phyloP scores from a whole-genome alignment of 202 grass and related monocot species.

The Hordeum pubiflorum region DNA sequence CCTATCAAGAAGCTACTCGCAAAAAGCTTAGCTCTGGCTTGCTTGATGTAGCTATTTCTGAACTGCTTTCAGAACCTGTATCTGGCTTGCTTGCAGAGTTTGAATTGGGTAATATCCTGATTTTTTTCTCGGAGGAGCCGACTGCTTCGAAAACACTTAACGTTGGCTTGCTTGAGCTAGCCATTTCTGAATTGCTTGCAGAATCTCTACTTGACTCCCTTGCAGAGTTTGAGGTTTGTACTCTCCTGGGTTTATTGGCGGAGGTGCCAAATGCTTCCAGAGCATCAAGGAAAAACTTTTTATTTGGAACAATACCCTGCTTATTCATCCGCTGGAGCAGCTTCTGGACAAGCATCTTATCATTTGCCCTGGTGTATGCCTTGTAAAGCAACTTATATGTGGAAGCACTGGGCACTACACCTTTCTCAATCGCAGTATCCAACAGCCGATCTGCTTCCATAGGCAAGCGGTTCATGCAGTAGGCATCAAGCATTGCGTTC shows the following conservation, averaged over 20 bases:
- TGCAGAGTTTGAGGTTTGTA: conserved; percentile 32
- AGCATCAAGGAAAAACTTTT: conserved; percentile 85
- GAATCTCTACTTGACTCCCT: conserved; percentile 19
- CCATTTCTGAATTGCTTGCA: conserved; percentile 9
- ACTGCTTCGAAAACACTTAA: conserved; percentile 46
- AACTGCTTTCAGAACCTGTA: conserved; percentile 3
- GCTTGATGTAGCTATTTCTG: not conserved
- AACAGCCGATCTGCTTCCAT: conserved; percentile 70
- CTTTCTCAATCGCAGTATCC: conserved; percentile 50
- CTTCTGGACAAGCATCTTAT: conserved; percentile 70
- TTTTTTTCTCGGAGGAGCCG: conserved; percentile 35
- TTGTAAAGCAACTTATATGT: conserved; percentile 98
- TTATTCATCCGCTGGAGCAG: conserved; percentile 70
- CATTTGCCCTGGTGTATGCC: conserved; percentile 57
- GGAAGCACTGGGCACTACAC: conserved; percentile 50
- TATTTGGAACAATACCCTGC: conserved; percentile 88
- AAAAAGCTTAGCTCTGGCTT: conserved; percentile 14
- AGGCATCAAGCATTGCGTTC: conserved; percentile 85
- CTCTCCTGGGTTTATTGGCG: conserved; percentile 31
- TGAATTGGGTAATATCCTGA: conserved; percentile 19
- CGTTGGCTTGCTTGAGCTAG: not conserved
- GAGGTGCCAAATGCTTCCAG: conserved; percentile 71
- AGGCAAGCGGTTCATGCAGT: conserved; percentile 76
- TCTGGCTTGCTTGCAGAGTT: conserved; percentile 35
- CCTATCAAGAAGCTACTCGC: conserved; percentile 16